phyloP scores from a whole-genome alignment of 495 filamentous ascomycete species.

The Aspergillus panamensis region DNA sequence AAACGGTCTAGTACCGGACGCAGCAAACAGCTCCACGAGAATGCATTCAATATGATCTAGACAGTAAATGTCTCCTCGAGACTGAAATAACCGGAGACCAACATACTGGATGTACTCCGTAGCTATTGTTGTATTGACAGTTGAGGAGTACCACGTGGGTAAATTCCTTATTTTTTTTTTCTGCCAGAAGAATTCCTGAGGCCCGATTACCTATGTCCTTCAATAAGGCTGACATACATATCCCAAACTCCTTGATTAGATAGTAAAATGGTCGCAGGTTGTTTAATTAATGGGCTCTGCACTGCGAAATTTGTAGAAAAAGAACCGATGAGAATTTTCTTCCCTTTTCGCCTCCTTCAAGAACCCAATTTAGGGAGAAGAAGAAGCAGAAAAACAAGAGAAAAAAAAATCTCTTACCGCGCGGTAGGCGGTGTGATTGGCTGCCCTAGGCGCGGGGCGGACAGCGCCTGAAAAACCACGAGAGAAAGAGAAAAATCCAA shows the following conservation, averaged over 20 bases:
- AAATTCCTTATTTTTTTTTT: conserved; percentile 16
- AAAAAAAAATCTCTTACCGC: conserved; percentile 27
- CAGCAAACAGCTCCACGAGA: no score
- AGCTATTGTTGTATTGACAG: no score
- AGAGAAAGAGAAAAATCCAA: conserved; percentile 19
- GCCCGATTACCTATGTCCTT: not conserved
- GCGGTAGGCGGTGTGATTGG: conserved; percentile 42
- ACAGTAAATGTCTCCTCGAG: no score
- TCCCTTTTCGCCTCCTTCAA: not conserved
- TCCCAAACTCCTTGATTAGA: not conserved
- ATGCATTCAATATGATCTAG: not conserved
- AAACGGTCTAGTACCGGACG: no score
- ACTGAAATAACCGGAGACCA: no score
- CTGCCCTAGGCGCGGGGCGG: conserved; percentile 42
- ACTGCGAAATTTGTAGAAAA: no score
- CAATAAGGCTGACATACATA: not conserved
- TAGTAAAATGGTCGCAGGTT: no score
- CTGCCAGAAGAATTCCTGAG: conserved; percentile 17
- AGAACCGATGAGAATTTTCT: no score
- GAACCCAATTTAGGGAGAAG: not conserved
- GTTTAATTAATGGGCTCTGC: no score
- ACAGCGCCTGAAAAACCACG: conserved; percentile 38
- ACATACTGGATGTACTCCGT: not conserved
- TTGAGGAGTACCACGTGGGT: conserved; percentile 19
- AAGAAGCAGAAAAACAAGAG: not conserved